These are phyloP conservation scores for Maudiozyma humilis DNA, from an alignment of 1,139 yeast genomes.

Conservation along the genomic window DNA sequence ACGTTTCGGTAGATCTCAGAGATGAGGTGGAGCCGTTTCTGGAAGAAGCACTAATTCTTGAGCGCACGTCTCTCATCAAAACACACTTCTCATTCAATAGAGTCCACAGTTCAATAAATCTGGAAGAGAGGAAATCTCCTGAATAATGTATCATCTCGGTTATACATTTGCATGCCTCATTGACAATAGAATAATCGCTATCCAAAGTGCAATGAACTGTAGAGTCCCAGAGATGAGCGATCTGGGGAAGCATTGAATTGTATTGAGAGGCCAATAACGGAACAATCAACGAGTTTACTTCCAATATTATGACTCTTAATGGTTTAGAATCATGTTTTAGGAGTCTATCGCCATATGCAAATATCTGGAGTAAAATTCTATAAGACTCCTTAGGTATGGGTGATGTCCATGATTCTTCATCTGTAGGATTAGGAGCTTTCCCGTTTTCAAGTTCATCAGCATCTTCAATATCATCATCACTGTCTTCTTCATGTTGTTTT, in stretches of 20 bases:
- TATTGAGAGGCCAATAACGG: slow-evolving; percentile 60
- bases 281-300: slow-evolving; percentile 41
- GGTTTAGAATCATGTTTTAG: slow-evolving; percentile 58
- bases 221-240: slow-evolving; percentile 65
- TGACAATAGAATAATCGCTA: slow-evolving; percentile 34
- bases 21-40: not conserved
- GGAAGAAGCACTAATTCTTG: slow-evolving; percentile 3
- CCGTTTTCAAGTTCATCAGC: slow-evolving; percentile 15
- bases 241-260: slow-evolving; percentile 52
- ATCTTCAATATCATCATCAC: slow-evolving; percentile 19
- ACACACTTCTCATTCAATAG: slow-evolving; percentile 19
- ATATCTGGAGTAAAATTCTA: slow-evolving; percentile 49
- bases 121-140: slow-evolving; percentile 44
- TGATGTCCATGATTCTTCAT: slow-evolving; percentile 45
- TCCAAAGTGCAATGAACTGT: slow-evolving; percentile 36
- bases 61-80: slow-evolving; percentile 16
- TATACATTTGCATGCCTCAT: slow-evolving; percentile 34
- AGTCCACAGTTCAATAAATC: slow-evolving; percentile 42
- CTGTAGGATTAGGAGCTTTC: slow-evolving; percentile 4
- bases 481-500: slow-evolving; percentile 20
- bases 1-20: too few relatives aligned
- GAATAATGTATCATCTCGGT: slow-evolving; percentile 36
- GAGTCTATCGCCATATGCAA: slow-evolving; percentile 61
- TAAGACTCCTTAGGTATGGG: slow-evolving; percentile 56
- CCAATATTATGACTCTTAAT: slow-evolving; percentile 49